Evolutionary conservation across 768 basidiomycete genomes (phyloP).

Genomic region (Agaricus subrufescens): DNA sequence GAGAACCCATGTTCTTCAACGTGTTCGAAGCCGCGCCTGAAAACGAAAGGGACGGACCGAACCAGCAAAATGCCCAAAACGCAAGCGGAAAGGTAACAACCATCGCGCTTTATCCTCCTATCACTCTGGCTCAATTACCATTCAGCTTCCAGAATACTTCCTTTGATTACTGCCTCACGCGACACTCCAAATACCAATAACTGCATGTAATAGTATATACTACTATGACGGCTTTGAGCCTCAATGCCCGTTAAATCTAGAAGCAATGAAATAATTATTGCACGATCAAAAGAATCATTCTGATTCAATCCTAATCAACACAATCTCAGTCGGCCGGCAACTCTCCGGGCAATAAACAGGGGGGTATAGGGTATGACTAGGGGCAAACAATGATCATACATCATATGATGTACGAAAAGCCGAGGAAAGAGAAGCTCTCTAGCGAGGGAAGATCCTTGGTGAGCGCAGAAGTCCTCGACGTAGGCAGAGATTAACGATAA

Average conservation of each 20-base stretch:
- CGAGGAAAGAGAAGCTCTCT: slow-evolving; percentile 1
- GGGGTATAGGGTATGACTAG: not conserved
- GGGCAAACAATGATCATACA: not conserved
- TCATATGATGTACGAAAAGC: not conserved
- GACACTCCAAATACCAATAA: slow-evolving; percentile 5
- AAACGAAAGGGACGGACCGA: slow-evolving; percentile 90
- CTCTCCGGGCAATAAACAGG: not conserved
- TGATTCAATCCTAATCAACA: not conserved
- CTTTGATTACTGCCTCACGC: slow-evolving; percentile 26
- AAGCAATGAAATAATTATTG: not conserved
- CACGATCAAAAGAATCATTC: not conserved
- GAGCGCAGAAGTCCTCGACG: slow-evolving; percentile 16
- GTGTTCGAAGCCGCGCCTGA: slow-evolving; percentile 99
- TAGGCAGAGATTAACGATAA: slow-evolving; percentile 22
- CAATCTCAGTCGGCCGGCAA: not conserved
- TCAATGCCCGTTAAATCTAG: not conserved
- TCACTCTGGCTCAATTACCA: slow-evolving; percentile 8
- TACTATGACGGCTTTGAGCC: not conserved
- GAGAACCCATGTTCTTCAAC: slow-evolving; percentile 86
- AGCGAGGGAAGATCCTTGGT: slow-evolving; percentile 9
- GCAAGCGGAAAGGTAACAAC: slow-evolving; percentile 61
- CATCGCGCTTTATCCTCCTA: slow-evolving; percentile 9
- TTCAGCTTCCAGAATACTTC: slow-evolving; percentile 80
- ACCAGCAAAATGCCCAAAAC: slow-evolving; percentile 69
- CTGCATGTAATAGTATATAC: not conserved